Evolutionary conservation across 176 grass and related monocot genomes (phyloP).

Genomic region (Oryza punctata): DNA sequence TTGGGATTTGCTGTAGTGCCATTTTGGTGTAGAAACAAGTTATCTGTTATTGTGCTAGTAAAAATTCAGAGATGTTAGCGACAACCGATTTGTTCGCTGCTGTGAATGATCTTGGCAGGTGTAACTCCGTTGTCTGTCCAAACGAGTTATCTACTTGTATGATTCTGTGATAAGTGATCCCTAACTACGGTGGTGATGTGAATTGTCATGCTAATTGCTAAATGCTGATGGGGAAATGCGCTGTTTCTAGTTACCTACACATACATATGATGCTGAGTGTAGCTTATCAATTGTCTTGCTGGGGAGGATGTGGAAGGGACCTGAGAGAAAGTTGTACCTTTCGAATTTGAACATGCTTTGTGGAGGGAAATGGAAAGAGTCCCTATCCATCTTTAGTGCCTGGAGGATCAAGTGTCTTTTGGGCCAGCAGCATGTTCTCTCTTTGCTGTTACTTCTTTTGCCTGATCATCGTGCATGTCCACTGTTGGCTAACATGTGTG

Average conservation of each 20-base stretch:
- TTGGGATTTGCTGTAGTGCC: slow-evolving; percentile 14
- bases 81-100: slow-evolving; percentile 28
- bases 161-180: slow-evolving; percentile 34
- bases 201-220: slow-evolving; percentile 26
- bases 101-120: slow-evolving; percentile 29
- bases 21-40: slow-evolving; percentile 49
- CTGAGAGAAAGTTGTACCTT: slow-evolving; percentile 21
- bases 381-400: slow-evolving; percentile 3
- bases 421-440: not conserved
- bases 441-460: not conserved
- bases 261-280: not conserved
- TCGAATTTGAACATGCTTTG: slow-evolving; percentile 36
- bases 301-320: not conserved
- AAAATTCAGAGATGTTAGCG: slow-evolving; percentile 34
- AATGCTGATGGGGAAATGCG: slow-evolving; percentile 10
- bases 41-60: slow-evolving; percentile 46
- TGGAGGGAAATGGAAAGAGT: slow-evolving; percentile 40
- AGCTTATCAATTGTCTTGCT: not conserved
- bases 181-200: slow-evolving; percentile 8
- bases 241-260: not conserved
- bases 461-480: not conserved
- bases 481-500: not conserved
- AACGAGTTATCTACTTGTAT: slow-evolving; percentile 35
- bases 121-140: slow-evolving; percentile 19
- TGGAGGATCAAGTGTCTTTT: not conserved